Conservation (phyloP, 345 rosid species). For the Rubroshorea leprosula region DNA sequence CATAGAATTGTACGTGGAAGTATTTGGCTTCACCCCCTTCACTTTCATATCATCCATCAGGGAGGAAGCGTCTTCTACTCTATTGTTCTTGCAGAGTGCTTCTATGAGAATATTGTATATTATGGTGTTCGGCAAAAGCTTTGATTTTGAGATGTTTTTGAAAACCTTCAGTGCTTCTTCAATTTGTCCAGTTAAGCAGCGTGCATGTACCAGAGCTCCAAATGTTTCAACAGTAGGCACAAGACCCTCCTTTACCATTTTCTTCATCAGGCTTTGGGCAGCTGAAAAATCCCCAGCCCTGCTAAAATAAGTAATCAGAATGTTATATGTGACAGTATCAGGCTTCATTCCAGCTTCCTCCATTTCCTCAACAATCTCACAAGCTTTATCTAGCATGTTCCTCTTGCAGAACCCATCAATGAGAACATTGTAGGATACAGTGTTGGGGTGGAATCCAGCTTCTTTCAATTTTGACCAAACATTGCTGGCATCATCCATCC, state of each 20-base stretch:
- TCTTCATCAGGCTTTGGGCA: constrained; percentile 36
- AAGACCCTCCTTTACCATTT: constrained; percentile 48
- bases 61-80: constrained; percentile 36
- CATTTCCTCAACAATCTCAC: constrained; percentile 55
- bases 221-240: constrained; percentile 53
- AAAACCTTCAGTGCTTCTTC: constrained; percentile 68
- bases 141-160: constrained; percentile 38
- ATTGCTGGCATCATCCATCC: constrained; percentile 44
- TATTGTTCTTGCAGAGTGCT: constrained; percentile 40
- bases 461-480: constrained; percentile 43
- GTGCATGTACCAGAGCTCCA: constrained; percentile 56
- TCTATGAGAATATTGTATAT: constrained; percentile 70
- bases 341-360: constrained; percentile 48
- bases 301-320: constrained; percentile 47
- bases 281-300: constrained; percentile 34
- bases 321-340: constrained; percentile 57
- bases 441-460: constrained; percentile 53
- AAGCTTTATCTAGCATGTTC: constrained; percentile 47
- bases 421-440: constrained; percentile 57
- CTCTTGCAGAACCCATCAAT: constrained; percentile 52
- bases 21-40: constrained; percentile 51
- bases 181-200: constrained; percentile 41
- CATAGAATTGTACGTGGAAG: constrained; percentile 60
- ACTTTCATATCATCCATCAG: constrained; percentile 63
- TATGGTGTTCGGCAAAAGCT: constrained; percentile 52